Evolutionary conservation across 805 yeast genomes (phyloP), one percentile per base, ranked within the genome.

Genomic region (Saccharomyces jurei): DNA sequence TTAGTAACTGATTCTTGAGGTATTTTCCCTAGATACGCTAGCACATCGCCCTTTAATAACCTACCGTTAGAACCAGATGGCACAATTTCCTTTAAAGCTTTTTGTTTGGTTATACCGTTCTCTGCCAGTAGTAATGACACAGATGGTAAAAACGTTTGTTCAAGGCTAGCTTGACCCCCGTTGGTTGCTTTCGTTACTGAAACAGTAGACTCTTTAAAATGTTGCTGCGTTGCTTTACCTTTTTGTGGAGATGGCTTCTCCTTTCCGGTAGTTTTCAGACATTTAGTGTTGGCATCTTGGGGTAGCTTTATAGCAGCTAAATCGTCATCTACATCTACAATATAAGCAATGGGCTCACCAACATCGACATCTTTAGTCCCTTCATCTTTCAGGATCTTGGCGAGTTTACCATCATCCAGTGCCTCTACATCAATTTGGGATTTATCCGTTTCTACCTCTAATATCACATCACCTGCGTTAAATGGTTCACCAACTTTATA

Each of bases 21-120:
- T 52, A 91, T 86, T 57, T 79, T 71, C 29, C 98, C 97, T 52
- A 91, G 65, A 66, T 81, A 83, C 0, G 95, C 94, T 60, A 91
- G 77, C 1, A 91, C 92, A 69, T 92, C 99, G 58, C 98, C 98
- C 72, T 87, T 88, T 59, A 92, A 77, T 46, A 92, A 68, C 64
- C 96, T 80, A 9, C 98, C 98, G 54, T 83, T 79, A 29, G 95
- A 95, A 22, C 98, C 99, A 0, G 96, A 78, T 6, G 97, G 95
- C 46, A 80, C 74, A 63, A 92, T 88, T 58, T 84, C 82, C 8
- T 74, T 63, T 22, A 87, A 57, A 1, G 96, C 97, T 27, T 86
- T 92, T 46, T 79, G 85, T 54, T 69, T 71, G 1, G 92, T 79
- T 55, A 92, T 83, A 52, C 77, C 69, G 64, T 89, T 78, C 55